These are phyloP conservation scores for Panicum virgatum DNA, from an alignment of 202 grass and related monocot genomes.

Conservation along the genomic window DNA sequence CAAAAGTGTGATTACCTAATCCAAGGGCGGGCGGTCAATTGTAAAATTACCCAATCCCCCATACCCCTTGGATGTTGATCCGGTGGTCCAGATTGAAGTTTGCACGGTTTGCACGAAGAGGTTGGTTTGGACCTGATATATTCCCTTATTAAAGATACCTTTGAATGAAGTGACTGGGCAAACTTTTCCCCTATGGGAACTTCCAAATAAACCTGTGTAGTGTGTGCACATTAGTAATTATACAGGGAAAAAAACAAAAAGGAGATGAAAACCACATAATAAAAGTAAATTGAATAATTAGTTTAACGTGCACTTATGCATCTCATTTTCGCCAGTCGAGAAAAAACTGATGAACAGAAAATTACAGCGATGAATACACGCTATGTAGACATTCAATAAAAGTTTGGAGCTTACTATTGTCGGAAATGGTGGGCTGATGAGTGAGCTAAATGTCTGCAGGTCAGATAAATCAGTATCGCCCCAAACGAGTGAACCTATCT, in stretches of 20 bases:
- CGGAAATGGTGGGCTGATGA: constrained; percentile 52
- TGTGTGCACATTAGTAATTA: constrained; percentile 20
- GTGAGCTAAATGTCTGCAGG: constrained; percentile 39
- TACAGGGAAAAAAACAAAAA: neutral
- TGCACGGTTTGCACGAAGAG: too few species aligned
- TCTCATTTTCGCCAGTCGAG: neutral
- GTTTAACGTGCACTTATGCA: neutral
- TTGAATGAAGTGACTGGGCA: constrained; percentile 60
- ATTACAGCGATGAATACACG: constrained; percentile 22
- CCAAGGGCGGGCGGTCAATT: too few species aligned
- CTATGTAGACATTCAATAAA: neutral
- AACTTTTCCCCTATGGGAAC: constrained; percentile 64
- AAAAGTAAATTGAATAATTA: constrained; percentile 7
- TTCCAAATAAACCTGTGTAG: constrained; percentile 68
- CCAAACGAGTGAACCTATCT: constrained; percentile 69
- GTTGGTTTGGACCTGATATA: too few species aligned
- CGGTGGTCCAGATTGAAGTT: too few species aligned
- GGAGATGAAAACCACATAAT: neutral
- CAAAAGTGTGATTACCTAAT: too few species aligned
- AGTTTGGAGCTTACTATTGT: constrained; percentile 58
- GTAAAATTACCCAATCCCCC: too few species aligned
- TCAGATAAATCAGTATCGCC: constrained; percentile 53
- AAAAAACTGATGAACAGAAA: constrained; percentile 2
- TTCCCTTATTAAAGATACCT: constrained; percentile 46
- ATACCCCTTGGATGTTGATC: too few species aligned